phyloP scores from a whole-genome alignment of 768 basidiomycete genomes.

The Mycena haematopus region DNA sequence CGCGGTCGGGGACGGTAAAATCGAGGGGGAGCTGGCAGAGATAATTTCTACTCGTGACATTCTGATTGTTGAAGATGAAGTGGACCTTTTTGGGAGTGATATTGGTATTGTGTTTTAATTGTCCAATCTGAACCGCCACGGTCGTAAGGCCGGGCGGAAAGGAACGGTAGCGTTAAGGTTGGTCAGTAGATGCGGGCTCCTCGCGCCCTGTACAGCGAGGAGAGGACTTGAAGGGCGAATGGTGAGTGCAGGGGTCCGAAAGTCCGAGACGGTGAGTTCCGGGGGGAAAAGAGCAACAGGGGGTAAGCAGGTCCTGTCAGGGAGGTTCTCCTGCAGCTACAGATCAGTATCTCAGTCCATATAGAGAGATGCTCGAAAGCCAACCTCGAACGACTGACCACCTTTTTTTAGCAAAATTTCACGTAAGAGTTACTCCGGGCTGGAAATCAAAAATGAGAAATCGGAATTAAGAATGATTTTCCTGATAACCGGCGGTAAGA shows the following conservation, averaged over 20 bases:
- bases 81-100: not conserved
- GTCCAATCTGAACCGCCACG: slow-evolving; percentile 64
- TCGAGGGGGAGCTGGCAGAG: slow-evolving; percentile 30
- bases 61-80: slow-evolving; percentile 15
- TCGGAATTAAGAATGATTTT: no score
- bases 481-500: no score
- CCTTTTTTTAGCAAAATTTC: slow-evolving; percentile 46
- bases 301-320: slow-evolving; percentile 52
- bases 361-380: slow-evolving; percentile 33
- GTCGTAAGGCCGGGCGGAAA: slow-evolving; percentile 50
- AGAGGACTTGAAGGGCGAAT: slow-evolving; percentile 37
- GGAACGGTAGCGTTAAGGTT: slow-evolving; percentile 54
- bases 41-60: slow-evolving; percentile 51
- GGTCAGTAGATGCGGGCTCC: slow-evolving; percentile 51
- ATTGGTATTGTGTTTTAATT: slow-evolving; percentile 40
- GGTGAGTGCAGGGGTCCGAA: slow-evolving; percentile 15
- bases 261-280: not conserved
- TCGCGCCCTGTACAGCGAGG: slow-evolving; percentile 59
- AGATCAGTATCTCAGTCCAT: slow-evolving; percentile 25
- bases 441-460: no score
- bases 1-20: slow-evolving; percentile 13
- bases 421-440: slow-evolving; percentile 31
- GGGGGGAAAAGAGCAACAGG: not conserved
- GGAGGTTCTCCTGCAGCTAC: slow-evolving; percentile 74
- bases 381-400: slow-evolving; percentile 81